A percentile compares a stretch with the other conserved stretches of the same genome.
Conservation (phyloP, 257 asterid genomes). For the Gentiana straminea region DNA sequence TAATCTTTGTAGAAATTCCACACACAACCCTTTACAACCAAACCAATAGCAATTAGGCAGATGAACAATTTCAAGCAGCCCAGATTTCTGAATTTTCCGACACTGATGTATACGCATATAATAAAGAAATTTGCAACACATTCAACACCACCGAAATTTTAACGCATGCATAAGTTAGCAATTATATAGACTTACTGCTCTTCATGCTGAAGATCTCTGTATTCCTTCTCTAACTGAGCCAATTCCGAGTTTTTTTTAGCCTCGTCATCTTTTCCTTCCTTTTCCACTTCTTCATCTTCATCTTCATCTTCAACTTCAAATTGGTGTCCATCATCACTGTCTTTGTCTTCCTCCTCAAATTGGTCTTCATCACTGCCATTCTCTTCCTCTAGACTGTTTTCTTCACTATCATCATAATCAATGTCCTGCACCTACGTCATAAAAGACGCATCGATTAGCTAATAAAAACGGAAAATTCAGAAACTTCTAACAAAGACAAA, state of each 20-base stretch:
- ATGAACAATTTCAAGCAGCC: too few species aligned
- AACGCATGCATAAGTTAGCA: too few species aligned
- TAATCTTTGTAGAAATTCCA: too few species aligned
- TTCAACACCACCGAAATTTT: too few species aligned
- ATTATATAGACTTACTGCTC: slow-evolving; percentile 48
- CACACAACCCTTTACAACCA: too few species aligned
- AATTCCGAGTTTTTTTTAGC: slow-evolving; percentile 45
- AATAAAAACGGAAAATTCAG: not conserved
- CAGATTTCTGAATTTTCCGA: too few species aligned
- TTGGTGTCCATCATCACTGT: slow-evolving; percentile 12
- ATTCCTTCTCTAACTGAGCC: slow-evolving; percentile 70
- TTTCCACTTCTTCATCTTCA: slow-evolving; percentile 16
- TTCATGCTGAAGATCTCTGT: slow-evolving; percentile 40
- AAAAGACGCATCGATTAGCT: not conserved
- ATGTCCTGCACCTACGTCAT: slow-evolving; percentile 11
- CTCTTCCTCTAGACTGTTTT: slow-evolving; percentile 11
- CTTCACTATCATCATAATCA: slow-evolving; percentile 6
- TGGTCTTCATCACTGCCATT: slow-evolving; percentile 12
- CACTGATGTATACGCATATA: too few species aligned
- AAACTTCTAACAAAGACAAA: not conserved
- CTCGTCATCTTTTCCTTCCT: slow-evolving; percentile 9
- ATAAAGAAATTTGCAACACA: too few species aligned
- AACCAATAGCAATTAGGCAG: too few species aligned
- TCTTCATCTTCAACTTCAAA: slow-evolving; percentile 26
- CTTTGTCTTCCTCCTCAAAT: not conserved